Percentiles rank a stretch among this genome's conserved stretches.
phyloP scores from a whole-genome alignment of 2,329 filamentous ascomycete genomes.

The Thermothelomyces thermophilus region DNA sequence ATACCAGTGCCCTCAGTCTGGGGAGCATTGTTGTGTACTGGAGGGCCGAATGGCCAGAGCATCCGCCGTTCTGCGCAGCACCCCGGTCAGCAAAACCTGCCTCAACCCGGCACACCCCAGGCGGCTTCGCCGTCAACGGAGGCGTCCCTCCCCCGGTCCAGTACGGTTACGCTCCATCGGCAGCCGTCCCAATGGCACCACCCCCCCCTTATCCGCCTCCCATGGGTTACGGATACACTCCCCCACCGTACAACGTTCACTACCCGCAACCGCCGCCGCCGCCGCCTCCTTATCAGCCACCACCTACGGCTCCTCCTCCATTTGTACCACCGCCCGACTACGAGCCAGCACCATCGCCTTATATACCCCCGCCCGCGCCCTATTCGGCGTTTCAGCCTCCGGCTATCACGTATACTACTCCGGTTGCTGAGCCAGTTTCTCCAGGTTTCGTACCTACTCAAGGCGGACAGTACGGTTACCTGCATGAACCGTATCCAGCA shows the following conservation, averaged over 20 bases:
- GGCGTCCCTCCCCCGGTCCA: constrained; percentile 8
- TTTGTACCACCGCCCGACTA: constrained; percentile 14
- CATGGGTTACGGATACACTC: constrained; percentile 29
- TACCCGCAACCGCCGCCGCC: constrained; percentile 21
- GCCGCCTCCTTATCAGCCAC: constrained; percentile 8
- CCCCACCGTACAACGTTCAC: constrained; percentile 29
- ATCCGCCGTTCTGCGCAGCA: constrained; percentile 64
- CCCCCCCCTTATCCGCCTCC: constrained; percentile 20
- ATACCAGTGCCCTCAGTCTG: constrained; percentile 61
- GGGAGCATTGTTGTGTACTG: constrained; percentile 71
- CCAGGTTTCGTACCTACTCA: constrained; percentile 14
- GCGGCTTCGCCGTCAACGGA: constrained; percentile 7
- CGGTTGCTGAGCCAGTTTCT: constrained; percentile 1
- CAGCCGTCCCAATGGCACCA: constrained; percentile 7
- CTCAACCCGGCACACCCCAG: constrained; percentile 9
- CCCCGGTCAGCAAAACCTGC: constrained; percentile 36
- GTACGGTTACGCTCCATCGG: constrained; percentile 17
- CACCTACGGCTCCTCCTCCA: constrained; percentile 3
- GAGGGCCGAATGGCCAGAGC: constrained; percentile 73
- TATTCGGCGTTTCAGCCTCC: constrained; percentile 26
- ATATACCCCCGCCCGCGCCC: constrained; percentile 15
- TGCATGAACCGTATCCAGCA: constrained; percentile 25
- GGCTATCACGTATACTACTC: constrained; percentile 4
- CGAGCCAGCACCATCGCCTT: constrained; percentile 13
- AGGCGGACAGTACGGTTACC: constrained; percentile 18